Percentiles rank a stretch among this genome's conserved stretches.
Conservation (phyloP, 176 grass and related monocot genomes). For the Pontederia paniculata region DNA sequence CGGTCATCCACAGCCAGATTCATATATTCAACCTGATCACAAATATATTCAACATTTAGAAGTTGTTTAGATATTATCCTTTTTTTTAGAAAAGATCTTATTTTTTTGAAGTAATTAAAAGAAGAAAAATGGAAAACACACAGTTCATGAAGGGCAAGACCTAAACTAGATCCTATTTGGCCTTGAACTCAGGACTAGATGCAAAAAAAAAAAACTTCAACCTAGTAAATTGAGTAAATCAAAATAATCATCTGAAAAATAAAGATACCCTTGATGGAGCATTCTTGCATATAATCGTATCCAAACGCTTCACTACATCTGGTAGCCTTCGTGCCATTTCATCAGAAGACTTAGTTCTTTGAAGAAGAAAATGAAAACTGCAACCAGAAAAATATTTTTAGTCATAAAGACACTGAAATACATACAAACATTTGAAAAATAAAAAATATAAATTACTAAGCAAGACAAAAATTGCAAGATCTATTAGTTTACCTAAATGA, state of each 20-base stretch:
- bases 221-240: not conserved
- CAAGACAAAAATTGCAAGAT: not conserved
- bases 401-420: constrained; percentile 2
- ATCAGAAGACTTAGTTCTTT: constrained; percentile 15
- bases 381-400: not conserved
- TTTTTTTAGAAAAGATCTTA: constrained; percentile 4
- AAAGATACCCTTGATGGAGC: constrained; percentile 8
- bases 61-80: constrained; percentile 12
- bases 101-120: not conserved
- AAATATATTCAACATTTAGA: constrained; percentile 7
- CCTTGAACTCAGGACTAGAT: too few species aligned
- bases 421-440: not conserved
- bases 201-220: not conserved
- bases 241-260: not conserved
- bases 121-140: not conserved
- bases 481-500: not conserved
- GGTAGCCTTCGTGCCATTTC: constrained; percentile 26
- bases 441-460: constrained; percentile 10
- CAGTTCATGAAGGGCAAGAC: not conserved
- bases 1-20: constrained; percentile 54
- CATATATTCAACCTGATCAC: constrained; percentile 60
- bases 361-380: constrained; percentile 30
- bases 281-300: constrained; percentile 14
- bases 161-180: not conserved
- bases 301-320: constrained; percentile 28